These are phyloP conservation scores for Pyricularia grisea DNA, from an alignment of 2,329 filamentous ascomycete genomes.

Conservation along the genomic window DNA sequence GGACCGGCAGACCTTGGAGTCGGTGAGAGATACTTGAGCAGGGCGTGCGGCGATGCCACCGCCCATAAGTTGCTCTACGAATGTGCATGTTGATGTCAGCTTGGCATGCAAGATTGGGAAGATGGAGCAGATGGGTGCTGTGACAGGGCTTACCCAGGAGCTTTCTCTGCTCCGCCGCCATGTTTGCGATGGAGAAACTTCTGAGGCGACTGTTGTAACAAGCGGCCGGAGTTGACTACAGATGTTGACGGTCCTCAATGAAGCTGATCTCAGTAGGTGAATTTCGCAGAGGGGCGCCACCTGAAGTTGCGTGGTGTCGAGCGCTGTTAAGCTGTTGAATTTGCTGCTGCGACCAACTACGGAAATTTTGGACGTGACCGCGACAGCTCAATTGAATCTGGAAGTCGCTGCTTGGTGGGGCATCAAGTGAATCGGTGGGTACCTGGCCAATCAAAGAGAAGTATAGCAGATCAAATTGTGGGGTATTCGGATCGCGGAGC, in stretches of 20 bases:
- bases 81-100: conserved; percentile 6
- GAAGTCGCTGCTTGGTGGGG: neutral
- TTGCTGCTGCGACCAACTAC: neutral
- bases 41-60: conserved; percentile 63
- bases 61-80: conserved; percentile 81
- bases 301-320: neutral
- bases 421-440: neutral
- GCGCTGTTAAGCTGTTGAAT: neutral
- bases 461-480: neutral
- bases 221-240: neutral
- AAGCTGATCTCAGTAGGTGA: neutral
- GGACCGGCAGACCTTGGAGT: conserved; percentile 89
- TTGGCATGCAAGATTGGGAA: neutral
- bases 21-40: conserved; percentile 77
- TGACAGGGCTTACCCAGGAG: conserved; percentile 56
- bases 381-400: neutral
- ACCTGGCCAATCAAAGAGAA: neutral
- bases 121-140: neutral
- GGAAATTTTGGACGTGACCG: conserved; percentile 1
- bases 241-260: neutral
- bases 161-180: conserved; percentile 97
- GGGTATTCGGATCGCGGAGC: neutral
- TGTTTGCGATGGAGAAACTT: conserved; percentile 25
- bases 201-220: neutral
- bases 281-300: neutral